Evolutionary conservation across 805 yeast genomes (phyloP).

Genomic region (Yamadazyma paraphyllophila): DNA sequence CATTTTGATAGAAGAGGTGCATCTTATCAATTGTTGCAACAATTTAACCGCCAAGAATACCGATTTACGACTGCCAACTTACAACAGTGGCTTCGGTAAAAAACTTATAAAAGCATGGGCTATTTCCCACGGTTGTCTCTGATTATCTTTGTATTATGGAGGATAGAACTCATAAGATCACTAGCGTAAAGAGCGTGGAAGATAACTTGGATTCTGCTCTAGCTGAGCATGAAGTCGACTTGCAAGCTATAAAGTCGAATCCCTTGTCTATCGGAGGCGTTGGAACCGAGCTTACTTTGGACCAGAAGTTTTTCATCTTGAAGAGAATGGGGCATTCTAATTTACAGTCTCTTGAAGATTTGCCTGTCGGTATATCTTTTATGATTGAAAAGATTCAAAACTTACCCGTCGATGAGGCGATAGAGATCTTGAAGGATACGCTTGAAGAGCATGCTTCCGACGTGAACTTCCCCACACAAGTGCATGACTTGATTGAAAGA

Average conservation of each 20-base stretch:
- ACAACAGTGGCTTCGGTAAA: not conserved
- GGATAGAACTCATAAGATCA: slow-evolving; percentile 11
- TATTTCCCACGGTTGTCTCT: not conserved
- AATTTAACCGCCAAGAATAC: too few relatives aligned
- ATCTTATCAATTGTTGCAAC: not conserved
- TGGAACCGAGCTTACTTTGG: slow-evolving; percentile 21
- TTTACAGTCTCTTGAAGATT: slow-evolving; percentile 27
- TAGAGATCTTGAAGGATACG: slow-evolving; percentile 27
- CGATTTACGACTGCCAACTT: not conserved
- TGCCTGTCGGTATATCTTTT: slow-evolving; percentile 28
- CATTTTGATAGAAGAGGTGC: not conserved
- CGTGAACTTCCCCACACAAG: slow-evolving; percentile 31
- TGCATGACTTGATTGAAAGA: slow-evolving; percentile 23
- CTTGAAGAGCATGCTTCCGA: slow-evolving; percentile 30
- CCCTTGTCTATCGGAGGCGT: slow-evolving; percentile 23
- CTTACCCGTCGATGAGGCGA: slow-evolving; percentile 20
- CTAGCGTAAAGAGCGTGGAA: slow-evolving; percentile 9
- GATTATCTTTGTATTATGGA: slow-evolving; percentile 5
- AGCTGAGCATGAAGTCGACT: slow-evolving; percentile 5
- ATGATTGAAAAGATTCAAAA: slow-evolving; percentile 31
- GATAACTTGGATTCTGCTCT: slow-evolving; percentile 1
- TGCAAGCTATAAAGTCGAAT: slow-evolving; percentile 14
- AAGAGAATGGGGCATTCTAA: slow-evolving; percentile 24
- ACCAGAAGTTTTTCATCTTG: slow-evolving; percentile 28
- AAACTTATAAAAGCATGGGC: not conserved